Conservation (phyloP, 2,329 filamentous ascomycete genomes). For the Penicillium nordicum region DNA sequence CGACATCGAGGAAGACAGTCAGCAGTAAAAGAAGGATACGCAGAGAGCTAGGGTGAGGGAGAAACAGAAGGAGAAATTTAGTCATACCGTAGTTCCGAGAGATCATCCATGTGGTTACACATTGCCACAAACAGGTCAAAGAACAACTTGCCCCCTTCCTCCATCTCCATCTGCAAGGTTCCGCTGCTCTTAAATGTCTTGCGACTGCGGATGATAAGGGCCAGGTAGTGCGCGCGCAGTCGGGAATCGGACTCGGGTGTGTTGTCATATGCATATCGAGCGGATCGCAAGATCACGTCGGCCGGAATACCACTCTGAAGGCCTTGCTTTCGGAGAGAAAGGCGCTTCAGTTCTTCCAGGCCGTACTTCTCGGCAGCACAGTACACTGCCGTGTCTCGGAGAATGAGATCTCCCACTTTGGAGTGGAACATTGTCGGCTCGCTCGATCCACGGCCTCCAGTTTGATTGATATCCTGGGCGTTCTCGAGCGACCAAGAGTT, state of each 20-base stretch:
- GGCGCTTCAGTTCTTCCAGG: constrained; percentile 85
- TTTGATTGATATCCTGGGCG: constrained; percentile 52
- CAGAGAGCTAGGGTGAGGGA: constrained; percentile 8
- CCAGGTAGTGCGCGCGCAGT: constrained; percentile 94
- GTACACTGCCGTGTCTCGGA: constrained; percentile 92
- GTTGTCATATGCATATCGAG: constrained; percentile 92
- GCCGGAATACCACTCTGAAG: constrained; percentile 90
- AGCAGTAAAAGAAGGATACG: constrained; percentile 20
- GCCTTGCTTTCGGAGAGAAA: constrained; percentile 91
- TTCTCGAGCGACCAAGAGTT: constrained; percentile 90
- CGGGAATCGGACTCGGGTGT: constrained; percentile 89
- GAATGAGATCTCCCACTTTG: constrained; percentile 69
- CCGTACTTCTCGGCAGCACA: constrained; percentile 88
- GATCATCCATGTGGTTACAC: constrained; percentile 97
- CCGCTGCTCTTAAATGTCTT: constrained; percentile 97
- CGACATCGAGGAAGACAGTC: constrained; percentile 8
- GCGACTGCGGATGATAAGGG: constrained; percentile 93
- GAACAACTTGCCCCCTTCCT: constrained; percentile 89
- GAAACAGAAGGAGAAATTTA: constrained; percentile 15
- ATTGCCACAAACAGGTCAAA: constrained; percentile 98
- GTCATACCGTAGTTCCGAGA: constrained; percentile 78
- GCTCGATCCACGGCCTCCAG: constrained; percentile 59
- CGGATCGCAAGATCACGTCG: constrained; percentile 83
- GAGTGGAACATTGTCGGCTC: constrained; percentile 76
- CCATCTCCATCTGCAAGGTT: constrained; percentile 99